These are phyloP conservation scores for Phytophthora brassicae DNA, from an alignment of 352 stramenopile genomes.

Conservation along the genomic window DNA sequence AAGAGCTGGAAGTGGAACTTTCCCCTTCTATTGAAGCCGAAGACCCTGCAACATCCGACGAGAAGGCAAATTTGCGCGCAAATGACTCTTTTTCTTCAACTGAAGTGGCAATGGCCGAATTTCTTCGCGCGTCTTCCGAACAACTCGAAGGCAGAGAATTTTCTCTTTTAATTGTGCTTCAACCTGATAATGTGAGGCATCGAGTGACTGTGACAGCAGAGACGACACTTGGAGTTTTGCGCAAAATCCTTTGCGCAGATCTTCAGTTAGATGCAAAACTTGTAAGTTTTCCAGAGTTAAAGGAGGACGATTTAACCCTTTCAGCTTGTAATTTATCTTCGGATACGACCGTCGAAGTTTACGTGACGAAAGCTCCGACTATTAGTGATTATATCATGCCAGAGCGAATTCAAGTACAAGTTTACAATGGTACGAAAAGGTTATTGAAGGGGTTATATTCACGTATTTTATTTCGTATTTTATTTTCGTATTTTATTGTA, in stretches of 20 bases:
- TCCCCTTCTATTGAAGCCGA: conserved; percentile 1
- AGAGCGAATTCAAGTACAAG: conserved; percentile 74
- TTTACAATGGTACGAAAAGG: conserved; percentile 50
- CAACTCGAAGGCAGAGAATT: conserved; percentile 40
- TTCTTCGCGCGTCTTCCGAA: conserved; percentile 28
- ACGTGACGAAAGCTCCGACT: conserved; percentile 39
- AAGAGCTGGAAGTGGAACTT: conserved; percentile 11
- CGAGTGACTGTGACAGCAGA: conserved; percentile 54
- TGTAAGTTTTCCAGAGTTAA: conserved; percentile 66
- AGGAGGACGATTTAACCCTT: conserved; percentile 42
- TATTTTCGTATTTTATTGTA: conserved; percentile 8
- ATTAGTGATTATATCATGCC: conserved; percentile 85
- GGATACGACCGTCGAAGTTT: too few relatives aligned
- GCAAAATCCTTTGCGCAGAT: conserved; percentile 56
- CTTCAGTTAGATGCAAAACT: conserved; percentile 57
- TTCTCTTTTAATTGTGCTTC: conserved; percentile 63
- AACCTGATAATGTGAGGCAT: conserved; percentile 78
- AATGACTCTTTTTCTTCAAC: conserved; percentile 11
- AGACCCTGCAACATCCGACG: conserved; percentile 22
- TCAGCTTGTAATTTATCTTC: conserved; percentile 40
- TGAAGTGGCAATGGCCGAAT: conserved; percentile 34
- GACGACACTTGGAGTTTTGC: conserved; percentile 54
- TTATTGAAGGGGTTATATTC: background rate
- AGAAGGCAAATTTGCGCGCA: conserved; percentile 1
- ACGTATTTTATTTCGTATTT: background rate